Conservation (phyloP, 306 rosid genomes). For the Nissolia schottii region DNA sequence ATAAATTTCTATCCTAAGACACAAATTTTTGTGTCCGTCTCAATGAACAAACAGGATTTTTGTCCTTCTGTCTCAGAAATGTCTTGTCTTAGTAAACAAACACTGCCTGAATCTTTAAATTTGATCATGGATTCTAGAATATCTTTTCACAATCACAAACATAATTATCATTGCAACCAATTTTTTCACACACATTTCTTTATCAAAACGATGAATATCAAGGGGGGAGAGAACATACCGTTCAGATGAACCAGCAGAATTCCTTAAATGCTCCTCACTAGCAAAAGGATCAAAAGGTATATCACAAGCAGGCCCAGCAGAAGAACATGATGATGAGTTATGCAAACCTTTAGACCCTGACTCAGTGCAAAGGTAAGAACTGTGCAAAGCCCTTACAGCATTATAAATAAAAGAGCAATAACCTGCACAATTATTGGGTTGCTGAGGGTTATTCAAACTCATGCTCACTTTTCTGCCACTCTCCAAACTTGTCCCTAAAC, state of each 20-base stretch:
- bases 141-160: background rate
- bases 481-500: constrained; percentile 22
- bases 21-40: too few species aligned
- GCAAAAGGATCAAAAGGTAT: constrained; percentile 62
- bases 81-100: too few species aligned
- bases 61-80: too few species aligned
- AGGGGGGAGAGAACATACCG: constrained; percentile 49
- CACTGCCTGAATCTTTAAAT: too few species aligned
- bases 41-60: too few species aligned
- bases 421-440: constrained; percentile 32
- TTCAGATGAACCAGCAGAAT: constrained; percentile 61
- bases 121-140: too few species aligned
- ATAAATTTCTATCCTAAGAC: too few species aligned
- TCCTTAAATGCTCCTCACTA: constrained; percentile 51
- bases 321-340: constrained; percentile 40
- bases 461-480: constrained; percentile 38
- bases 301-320: constrained; percentile 66
- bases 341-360: constrained; percentile 47
- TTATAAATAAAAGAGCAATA: constrained; percentile 44
- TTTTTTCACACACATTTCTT: background rate
- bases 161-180: background rate
- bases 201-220: background rate
- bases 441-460: constrained; percentile 47
- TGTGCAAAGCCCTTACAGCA: constrained; percentile 41
- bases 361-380: constrained; percentile 22